Percentiles rank a stretch among this genome's conserved stretches.
Conservation (phyloP, 106 monocot genomes). For the Dioscorea dumetorum region DNA sequence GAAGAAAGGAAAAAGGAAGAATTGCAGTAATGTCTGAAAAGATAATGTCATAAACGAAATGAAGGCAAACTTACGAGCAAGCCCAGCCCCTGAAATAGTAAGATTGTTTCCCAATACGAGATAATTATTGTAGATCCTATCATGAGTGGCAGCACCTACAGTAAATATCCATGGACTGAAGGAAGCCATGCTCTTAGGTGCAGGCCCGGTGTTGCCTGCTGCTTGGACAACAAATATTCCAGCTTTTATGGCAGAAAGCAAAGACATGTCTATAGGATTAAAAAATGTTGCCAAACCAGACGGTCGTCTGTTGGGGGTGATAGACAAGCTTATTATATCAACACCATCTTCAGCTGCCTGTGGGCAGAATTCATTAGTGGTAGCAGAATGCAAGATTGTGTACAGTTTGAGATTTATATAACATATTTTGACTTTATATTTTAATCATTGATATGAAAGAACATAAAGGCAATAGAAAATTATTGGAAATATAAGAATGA, state of each 20-base stretch:
- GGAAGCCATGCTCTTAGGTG: constrained; percentile 87
- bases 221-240: constrained; percentile 98
- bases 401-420: too few species aligned
- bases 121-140: constrained; percentile 71
- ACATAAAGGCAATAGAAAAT: too few species aligned
- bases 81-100: constrained; percentile 80
- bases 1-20: too few species aligned
- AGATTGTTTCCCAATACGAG: constrained; percentile 79
- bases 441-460: too few species aligned
- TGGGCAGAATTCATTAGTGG: constrained; percentile 3
- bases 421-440: too few species aligned
- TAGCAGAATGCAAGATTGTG: too few species aligned
- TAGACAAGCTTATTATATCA: constrained; percentile 89
- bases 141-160: constrained; percentile 89
- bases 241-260: constrained; percentile 83
- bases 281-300: constrained; percentile 88
- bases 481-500: too few species aligned
- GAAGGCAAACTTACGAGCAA: constrained; percentile 68
- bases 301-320: constrained; percentile 85
- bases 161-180: constrained; percentile 99
- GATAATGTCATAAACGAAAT: too few species aligned
- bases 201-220: constrained; percentile 94
- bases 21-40: too few species aligned
- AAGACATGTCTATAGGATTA: constrained; percentile 92
- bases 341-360: constrained; percentile 99